Evolutionary conservation across 2,329 filamentous ascomycete species (phyloP), one percentile per base, ranked within the genome.

Genomic region (Penicillium sp.): DNA sequence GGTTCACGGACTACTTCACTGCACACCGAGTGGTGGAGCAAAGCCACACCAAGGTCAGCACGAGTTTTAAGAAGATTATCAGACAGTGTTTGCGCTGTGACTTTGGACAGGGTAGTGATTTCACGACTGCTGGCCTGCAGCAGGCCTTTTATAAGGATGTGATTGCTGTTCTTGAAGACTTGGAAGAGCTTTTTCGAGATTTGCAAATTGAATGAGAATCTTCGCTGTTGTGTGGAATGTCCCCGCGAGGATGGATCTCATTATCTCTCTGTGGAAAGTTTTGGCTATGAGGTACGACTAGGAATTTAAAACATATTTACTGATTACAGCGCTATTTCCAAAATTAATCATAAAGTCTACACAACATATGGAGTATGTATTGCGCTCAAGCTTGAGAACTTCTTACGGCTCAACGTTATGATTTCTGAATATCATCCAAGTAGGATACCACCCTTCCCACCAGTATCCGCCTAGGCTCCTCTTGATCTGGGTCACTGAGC

Each of bases 371-470:
- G 25, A 28, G 25, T 28, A 28, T 28, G 25, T 28, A 28, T 28
- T 28, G 25, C 25, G 6, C 25, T 28, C 25, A 28, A 28, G 25
- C 25, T 28, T 28, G 4, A 28, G 8, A 31, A 10, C 31, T 31
- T 31, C 8, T 8, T 31, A 10, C 8, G 31, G 31, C 8, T 31
- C 28, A 35, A 54, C 15, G 48, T 63, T 41, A 67, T 4, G 53
- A 42, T 12, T 52, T 63, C 41, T 66, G 48, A 42, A 67, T 53
- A 54, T 67, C 62, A n/a, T 71, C 68, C 63, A 86, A 66, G 67
- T 86, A 88, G 1, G 75, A 75, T 4, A 77, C 64, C 2, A 88
- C 83, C 60, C 82, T 80, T 48, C 71, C 68, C 11, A 84, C 77
- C 56, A 88, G 69, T 61, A 51, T 84, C 77, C 52, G 75, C 71